Evolutionary conservation across 139 green algal genomes (phyloP).

Genomic region (Chlorella sp.): DNA sequence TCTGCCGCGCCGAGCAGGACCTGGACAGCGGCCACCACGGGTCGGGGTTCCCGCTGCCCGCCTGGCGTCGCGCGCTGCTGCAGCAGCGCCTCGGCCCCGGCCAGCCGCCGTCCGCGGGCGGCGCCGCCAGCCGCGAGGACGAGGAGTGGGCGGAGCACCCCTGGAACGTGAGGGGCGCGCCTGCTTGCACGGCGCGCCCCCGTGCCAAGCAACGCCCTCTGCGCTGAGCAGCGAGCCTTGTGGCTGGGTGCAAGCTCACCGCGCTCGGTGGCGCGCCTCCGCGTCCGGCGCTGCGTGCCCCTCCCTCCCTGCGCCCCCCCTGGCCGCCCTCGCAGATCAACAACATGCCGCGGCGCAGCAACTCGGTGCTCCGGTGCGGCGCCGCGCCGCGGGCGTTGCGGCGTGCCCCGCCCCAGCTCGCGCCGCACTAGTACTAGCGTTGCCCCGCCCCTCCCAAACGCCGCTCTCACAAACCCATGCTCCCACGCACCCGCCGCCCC

Average conservation of each 20-base stretch:
- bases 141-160: slow-evolving; percentile 44
- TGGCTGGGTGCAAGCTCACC: too few relatives aligned
- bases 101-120: slow-evolving; percentile 1
- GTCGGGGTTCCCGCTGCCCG: slow-evolving; percentile 61
- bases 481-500: neutral
- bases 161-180: too few relatives aligned
- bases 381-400: neutral
- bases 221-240: too few relatives aligned
- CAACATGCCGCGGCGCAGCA: slow-evolving; percentile 67
- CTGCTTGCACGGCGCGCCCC: too few relatives aligned
- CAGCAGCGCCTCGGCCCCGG: slow-evolving; percentile 36
- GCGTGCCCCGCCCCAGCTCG: neutral
- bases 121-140: slow-evolving; percentile 12
- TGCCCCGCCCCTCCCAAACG: neutral
- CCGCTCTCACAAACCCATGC: neutral
- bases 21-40: slow-evolving; percentile 68
- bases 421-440: neutral
- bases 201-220: too few relatives aligned
- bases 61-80: slow-evolving; percentile 51
- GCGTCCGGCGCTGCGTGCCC: too few relatives aligned
- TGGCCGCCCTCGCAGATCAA: too few relatives aligned
- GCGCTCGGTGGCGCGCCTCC: too few relatives aligned
- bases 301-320: too few relatives aligned
- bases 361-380: slow-evolving; percentile 61
- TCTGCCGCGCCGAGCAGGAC: too few relatives aligned